A percentile compares a stretch with the other conserved stretches of the same genome.
These are phyloP conservation scores for Tricholoma terreum DNA, from an alignment of 768 basidiomycete species.

Conservation along the genomic window DNA sequence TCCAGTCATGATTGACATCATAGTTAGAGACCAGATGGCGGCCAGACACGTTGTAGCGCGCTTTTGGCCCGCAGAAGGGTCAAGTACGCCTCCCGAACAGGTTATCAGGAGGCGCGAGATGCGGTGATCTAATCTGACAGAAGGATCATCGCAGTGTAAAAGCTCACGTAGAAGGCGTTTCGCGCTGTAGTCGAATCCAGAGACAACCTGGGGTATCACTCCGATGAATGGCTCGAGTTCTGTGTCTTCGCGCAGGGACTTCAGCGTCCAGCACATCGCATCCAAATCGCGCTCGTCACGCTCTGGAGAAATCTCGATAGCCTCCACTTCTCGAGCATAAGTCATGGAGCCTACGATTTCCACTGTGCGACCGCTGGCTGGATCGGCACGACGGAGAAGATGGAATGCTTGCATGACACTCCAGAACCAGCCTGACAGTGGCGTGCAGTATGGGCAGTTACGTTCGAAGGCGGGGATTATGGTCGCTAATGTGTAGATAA, in stretches of 20 bases:
- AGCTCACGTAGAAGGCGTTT: conserved; percentile 34
- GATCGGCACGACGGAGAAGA: conserved; percentile 19
- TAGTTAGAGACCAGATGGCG: conserved; percentile 41
- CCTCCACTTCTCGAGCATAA: conserved; percentile 32
- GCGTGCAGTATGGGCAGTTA: conserved; percentile 36
- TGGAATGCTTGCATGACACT: conserved; percentile 22
- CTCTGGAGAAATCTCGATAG: conserved; percentile 28
- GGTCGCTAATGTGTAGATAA: conserved; percentile 30
- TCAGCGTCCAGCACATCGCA: conserved; percentile 39
- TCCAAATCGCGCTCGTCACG: conserved; percentile 38
- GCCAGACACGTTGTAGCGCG: conserved; percentile 34
- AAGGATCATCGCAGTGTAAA: conserved; percentile 27
- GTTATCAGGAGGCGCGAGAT: conserved; percentile 32
- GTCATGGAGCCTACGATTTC: conserved; percentile 21
- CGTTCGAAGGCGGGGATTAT: conserved; percentile 30
- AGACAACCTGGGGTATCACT: conserved; percentile 32
- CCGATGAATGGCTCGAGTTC: conserved; percentile 36
- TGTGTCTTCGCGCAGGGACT: conserved; percentile 30
- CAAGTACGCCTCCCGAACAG: conserved; percentile 25
- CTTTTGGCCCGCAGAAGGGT: conserved; percentile 22
- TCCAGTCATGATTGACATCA: conserved; percentile 34
- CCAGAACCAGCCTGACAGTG: conserved; percentile 32
- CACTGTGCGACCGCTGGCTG: conserved; percentile 18
- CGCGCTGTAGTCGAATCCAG: conserved; percentile 36
- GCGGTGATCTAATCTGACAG: conserved; percentile 31